Percentiles rank a stretch among this genome's conserved stretches.
phyloP scores from a whole-genome alignment of 1,284 basidiomycete species.

The Gymnopus androsaceus region DNA sequence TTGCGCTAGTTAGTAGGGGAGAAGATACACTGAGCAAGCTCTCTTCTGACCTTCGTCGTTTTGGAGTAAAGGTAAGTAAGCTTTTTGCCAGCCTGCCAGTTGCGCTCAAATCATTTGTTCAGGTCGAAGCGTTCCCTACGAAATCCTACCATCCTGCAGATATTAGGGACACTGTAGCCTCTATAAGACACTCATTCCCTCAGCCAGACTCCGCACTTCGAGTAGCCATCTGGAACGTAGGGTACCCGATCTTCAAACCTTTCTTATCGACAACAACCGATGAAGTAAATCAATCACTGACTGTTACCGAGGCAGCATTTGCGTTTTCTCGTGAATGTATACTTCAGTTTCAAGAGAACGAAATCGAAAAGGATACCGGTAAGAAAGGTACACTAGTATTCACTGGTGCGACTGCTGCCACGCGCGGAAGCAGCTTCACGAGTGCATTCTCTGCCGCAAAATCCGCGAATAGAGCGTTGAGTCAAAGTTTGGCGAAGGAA shows the following conservation, averaged over 20 bases:
- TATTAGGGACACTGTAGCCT: slow-evolving; percentile 52
- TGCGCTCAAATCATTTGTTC: background rate
- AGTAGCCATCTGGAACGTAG: slow-evolving; percentile 70
- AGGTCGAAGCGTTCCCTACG: slow-evolving; percentile 66
- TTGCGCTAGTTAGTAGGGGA: slow-evolving; percentile 70
- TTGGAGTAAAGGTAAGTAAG: slow-evolving; percentile 50
- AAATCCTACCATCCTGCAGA: slow-evolving; percentile 54
- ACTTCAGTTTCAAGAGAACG: slow-evolving; percentile 61
- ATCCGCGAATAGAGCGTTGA: slow-evolving; percentile 63
- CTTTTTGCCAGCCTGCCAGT: background rate
- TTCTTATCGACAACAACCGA: slow-evolving; percentile 69
- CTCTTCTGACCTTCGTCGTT: slow-evolving; percentile 52
- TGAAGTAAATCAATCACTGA: slow-evolving; percentile 54
- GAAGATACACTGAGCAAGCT: slow-evolving; percentile 52
- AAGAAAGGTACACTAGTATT: slow-evolving; percentile 50
- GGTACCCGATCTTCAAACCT: slow-evolving; percentile 57
- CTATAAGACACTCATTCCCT: slow-evolving; percentile 40
- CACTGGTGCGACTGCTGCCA: slow-evolving; percentile 58
- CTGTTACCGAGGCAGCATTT: slow-evolving; percentile 63
- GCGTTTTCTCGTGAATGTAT: slow-evolving; percentile 69
- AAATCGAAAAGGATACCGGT: slow-evolving; percentile 31
- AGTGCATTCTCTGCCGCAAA: slow-evolving; percentile 72
- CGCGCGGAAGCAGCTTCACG: slow-evolving; percentile 65
- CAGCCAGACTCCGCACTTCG: slow-evolving; percentile 59
- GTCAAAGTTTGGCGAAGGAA: too few relatives aligned